Conservation (phyloP, 305 asterid genomes). For the Fraxinus velutina region DNA sequence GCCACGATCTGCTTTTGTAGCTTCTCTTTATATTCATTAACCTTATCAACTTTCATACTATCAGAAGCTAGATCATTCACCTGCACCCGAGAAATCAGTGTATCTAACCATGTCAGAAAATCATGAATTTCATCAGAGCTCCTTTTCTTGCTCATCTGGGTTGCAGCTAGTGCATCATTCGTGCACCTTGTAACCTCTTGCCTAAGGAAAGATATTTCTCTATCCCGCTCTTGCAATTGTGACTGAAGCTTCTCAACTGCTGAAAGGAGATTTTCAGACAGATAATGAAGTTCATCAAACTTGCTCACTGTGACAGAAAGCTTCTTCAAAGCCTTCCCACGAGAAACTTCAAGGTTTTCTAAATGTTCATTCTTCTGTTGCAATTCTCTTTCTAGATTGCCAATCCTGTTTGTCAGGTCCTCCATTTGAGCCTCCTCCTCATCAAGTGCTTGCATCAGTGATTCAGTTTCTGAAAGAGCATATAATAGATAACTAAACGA, state of each 20-base stretch:
- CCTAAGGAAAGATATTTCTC: conserved; percentile 90
- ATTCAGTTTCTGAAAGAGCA: conserved; percentile 70
- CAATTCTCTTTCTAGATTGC: conserved; percentile 61
- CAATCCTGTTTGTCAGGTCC: conserved; percentile 57
- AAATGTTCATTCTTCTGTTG: conserved; percentile 62
- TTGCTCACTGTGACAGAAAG: conserved; percentile 88
- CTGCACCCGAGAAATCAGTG: conserved; percentile 50
- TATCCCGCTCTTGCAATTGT: conserved; percentile 84
- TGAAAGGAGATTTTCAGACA: conserved; percentile 78
- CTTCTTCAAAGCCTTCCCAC: conserved; percentile 84
- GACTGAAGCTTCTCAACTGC: conserved; percentile 98
- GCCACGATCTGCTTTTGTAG: conserved; percentile 60
- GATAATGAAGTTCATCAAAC: conserved; percentile 86
- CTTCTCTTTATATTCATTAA: conserved; percentile 47
- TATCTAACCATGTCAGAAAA: conserved; percentile 65
- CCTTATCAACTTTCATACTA: conserved; percentile 37
- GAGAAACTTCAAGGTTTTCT: conserved; percentile 87
- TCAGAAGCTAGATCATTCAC: conserved; percentile 42
- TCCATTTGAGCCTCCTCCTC: conserved; percentile 94
- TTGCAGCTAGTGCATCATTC: conserved; percentile 64
- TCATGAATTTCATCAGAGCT: conserved; percentile 65
- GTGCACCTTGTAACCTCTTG: conserved; percentile 98
- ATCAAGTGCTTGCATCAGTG: conserved; percentile 88
- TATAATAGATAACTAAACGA: conserved; percentile 12
- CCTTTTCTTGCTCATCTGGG: conserved; percentile 65